Base-by-base conservation (phyloP, 768 basidiomycete species). In the Clitopilus passeckerianus region DNA sequence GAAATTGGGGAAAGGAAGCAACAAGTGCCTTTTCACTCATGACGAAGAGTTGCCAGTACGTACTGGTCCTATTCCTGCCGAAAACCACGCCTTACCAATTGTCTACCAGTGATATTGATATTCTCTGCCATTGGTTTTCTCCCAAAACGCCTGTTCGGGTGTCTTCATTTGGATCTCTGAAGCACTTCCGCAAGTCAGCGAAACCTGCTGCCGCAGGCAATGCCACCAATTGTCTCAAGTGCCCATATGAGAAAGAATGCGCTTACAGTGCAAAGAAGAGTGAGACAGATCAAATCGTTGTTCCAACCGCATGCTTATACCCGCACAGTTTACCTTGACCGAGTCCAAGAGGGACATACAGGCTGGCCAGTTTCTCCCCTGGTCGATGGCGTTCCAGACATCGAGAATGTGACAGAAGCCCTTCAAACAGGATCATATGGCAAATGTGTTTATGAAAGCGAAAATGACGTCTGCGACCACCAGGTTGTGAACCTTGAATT, bases 401-500 rank as follows among this genome's bases (percentile, higher is more conserved):
- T 95, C 52, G 93, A 95, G 74, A 94, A 89, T 69, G 76, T 95
- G 59, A 86, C 85, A 0, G 80, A 81, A 1, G 92, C 90, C 0
- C 75, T 95, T n/a, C 79, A 75, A 53, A 75, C 72, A 3, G 86
- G 89, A 2, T 85, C 87, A 16, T 94, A 93, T 60, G 93, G 93
- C 0, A 72, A 77, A 58, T 95, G 93, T 66, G 92, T 93, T 6
- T 95, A 95, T 69, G 91, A 93, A 68, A 81, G 84, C 57, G 76
- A 80, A 46, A 95, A 95, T 68, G 89, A 95, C 67, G 92, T 95
- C 53, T 91, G 89, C 65, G 93, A 95, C 72, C 86, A 95, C 64
- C 93, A 95, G 72, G 89, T 95, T 52, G 93, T 95, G 62, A 95
- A 93, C 69, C 72, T 95, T 58, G 90, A 94, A 66, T 95, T 91